Evolutionary conservation across 179 eudicot genomes (phyloP).

Genomic region (Amaranthus tricolor): DNA sequence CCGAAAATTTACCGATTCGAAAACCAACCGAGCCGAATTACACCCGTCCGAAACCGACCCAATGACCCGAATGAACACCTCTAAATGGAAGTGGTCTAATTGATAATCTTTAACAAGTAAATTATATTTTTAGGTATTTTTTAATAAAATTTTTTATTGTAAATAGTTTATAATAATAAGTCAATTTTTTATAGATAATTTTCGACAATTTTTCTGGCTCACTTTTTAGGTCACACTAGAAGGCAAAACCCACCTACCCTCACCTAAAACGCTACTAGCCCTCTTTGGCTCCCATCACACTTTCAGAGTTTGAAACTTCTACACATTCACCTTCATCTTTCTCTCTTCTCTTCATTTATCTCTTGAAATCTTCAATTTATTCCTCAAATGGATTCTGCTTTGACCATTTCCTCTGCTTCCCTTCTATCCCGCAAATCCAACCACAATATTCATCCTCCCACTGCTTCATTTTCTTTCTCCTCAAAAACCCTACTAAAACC

Average conservation of each 20-base stretch:
- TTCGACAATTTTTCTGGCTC: too few species aligned
- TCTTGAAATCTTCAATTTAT: not conserved
- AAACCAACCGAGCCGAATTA: too few species aligned
- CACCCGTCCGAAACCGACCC: too few species aligned
- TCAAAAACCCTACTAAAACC: constrained; percentile 24
- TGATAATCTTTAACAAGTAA: too few species aligned
- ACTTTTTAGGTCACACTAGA: not conserved
- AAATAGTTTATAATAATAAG: too few species aligned
- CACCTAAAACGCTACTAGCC: not conserved
- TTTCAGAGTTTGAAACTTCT: not conserved
- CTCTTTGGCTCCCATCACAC: not conserved
- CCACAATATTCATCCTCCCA: not conserved
- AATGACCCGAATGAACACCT: too few species aligned
- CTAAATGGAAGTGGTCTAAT: too few species aligned
- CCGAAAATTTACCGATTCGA: too few species aligned
- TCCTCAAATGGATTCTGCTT: constrained; percentile 27
- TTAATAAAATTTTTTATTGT: too few species aligned
- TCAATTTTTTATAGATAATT: too few species aligned
- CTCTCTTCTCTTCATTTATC: not conserved
- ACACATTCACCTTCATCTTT: not conserved
- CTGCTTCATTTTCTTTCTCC: constrained; percentile 14
- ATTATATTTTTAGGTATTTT: too few species aligned
- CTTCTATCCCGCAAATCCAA: constrained; percentile 26
- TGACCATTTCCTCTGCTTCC: constrained; percentile 25
- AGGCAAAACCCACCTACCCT: constrained; percentile 5